phyloP scores from a whole-genome alignment of 225 moss, liverwort and hornwort species.

The Pleurozium schreberi region DNA sequence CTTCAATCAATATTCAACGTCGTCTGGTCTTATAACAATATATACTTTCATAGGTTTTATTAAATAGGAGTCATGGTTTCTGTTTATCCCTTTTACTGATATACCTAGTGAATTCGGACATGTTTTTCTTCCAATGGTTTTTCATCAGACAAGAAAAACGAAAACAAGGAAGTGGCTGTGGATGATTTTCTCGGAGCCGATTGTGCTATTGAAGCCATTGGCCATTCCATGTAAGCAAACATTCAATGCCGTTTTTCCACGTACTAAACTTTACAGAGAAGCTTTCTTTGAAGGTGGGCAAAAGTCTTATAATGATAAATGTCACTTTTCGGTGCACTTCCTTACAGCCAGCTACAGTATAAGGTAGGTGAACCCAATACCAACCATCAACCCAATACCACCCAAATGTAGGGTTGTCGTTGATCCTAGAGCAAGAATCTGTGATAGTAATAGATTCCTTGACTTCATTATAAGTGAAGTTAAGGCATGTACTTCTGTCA shows the following conservation, averaged over 20 bases:
- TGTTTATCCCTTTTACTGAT: neutral
- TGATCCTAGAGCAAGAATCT: no score
- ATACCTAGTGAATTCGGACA: neutral
- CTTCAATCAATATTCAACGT: neutral
- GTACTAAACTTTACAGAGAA: neutral
- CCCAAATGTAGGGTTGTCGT: no score
- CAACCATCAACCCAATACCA: no score
- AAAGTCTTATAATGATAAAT: neutral
- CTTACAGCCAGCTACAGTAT: no score
- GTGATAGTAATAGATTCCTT: no score
- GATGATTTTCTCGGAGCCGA: conserved; percentile 10
- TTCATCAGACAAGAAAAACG: conserved; percentile 15
- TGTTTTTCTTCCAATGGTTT: neutral
- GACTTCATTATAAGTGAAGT: no score
- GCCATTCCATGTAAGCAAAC: conserved; percentile 10
- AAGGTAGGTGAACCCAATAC: no score
- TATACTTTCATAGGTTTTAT: neutral
- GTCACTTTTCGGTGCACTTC: neutral
- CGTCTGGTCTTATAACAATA: neutral
- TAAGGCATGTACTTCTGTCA: no score
- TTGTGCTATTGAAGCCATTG: conserved; percentile 5
- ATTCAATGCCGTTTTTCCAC: neutral
- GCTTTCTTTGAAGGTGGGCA: neutral
- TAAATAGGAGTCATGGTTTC: neutral
- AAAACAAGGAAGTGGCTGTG: conserved; percentile 19